Base-by-base conservation (phyloP, 192 early-diverging fungal genomes). In the Backusella circina region DNA sequence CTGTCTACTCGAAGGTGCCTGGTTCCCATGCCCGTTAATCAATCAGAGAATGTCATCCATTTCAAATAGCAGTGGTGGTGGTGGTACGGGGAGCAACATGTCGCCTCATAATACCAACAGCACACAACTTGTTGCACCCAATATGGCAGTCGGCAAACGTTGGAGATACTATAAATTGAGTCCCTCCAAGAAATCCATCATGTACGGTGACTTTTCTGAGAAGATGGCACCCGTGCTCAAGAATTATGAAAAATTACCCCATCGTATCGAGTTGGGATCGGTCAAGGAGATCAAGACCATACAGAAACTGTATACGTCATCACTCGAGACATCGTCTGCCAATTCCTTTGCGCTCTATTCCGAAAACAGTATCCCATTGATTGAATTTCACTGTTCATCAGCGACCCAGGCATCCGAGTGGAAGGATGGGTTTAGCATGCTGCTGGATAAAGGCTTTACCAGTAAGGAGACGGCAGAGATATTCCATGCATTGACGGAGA, bases 341-440 rank as follows among this genome's bases (percentile, higher is more conserved):
- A 33, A 28, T 13, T 61, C 78, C 0, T 84, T 84, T 82, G 74
- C 86, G 1, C 79, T 92, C n/a, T 78, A 81, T 28, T 80, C 82
- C 39, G 78, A 73, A 36, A 57, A 72, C 3, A 75, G 72, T 13
- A 67, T 82, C 6, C 37, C 84, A 2, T 73, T 92, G 10, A 84
- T 86, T 0, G 90, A 93, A 30, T 91, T 93, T 68, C 57, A 74
- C 32, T 90, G 91, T 69, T 16, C 64, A 8, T 80, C 80, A 31
- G 15, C 76, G 0, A 73, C 74, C 21, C 85, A 90, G 69, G 89
- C 76, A 37, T 79, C 86, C 2, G 92, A 93, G 74, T 93, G 92
- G 92, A 90, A 86, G 5, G 92, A 93, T 75, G 92, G 91, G 0
- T 90, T 93, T 70, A 90, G 86, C 73, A 85, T 93, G 87, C 74